Evolutionary conservation across 495 filamentous ascomycete genomes (phyloP), one percentile per base, ranked within the genome.

Genomic region (Penicillium herquei): DNA sequence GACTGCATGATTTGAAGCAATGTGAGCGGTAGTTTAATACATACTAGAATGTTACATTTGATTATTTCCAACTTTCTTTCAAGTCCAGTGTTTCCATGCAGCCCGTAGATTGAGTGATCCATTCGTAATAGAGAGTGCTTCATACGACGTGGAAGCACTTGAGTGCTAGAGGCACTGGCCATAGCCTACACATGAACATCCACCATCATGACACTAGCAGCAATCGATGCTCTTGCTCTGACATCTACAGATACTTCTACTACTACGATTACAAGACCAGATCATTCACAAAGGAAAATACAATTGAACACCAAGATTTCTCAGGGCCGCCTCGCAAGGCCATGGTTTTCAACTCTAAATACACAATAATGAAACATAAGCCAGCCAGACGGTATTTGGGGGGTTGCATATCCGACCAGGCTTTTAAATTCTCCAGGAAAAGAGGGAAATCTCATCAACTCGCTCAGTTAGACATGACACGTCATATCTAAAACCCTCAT

Each of bases 361-460:
- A 76, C 73, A 76, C 73, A 76, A 73, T 76, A 76, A 71, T 76
- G 66, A 72, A 73, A 76, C 73, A 76, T 66, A 69, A 70, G 70
- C 60, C 64, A 52, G 55, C 63, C 66, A 41, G 49, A 51, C 33
- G 52, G 46, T 35, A 45, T 32, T 26, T 26, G 34, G 35, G 32
- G 52, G 58, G 61, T 37, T 62, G 43, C 35, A 51, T 57, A 51
- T 59, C 61, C 53, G 63, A 60, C 67, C 58, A 60, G 65, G 57
- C 67, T 70, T 73, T 58, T 57, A 60, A 62, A 56, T 13, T 17
- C 30, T 21, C 50, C 33, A 40, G 39, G 16, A 39, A 17, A 60
- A 51, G 34, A 34, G 41, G 39, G 32, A 30, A 64, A 64, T 64
- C 58, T 61, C 65, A 60, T 67, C 65, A 58, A 62, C 48, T 56